Conservation (phyloP, 805 yeast species). For the Hyphopichia homilentoma region DNA sequence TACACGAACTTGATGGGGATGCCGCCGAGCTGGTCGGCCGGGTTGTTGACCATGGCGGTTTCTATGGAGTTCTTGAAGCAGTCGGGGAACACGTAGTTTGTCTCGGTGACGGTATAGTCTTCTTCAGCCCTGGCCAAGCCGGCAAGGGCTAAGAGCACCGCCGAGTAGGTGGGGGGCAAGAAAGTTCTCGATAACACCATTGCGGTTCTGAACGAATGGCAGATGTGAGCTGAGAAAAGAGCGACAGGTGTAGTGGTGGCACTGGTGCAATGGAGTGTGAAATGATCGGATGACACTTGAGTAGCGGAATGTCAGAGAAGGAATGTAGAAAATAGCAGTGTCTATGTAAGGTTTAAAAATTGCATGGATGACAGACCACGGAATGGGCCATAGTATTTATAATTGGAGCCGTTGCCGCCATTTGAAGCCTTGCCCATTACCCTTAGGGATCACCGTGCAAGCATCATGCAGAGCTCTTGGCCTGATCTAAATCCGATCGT, state of each 20-base stretch:
- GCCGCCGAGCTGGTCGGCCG: slow-evolving; percentile 17
- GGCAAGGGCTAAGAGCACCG: slow-evolving; percentile 1
- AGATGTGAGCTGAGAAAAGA: neutral
- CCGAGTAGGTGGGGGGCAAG: neutral
- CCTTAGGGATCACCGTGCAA: too few relatives aligned
- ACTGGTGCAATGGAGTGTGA: too few relatives aligned
- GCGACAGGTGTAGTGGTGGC: neutral
- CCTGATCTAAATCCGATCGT: too few relatives aligned
- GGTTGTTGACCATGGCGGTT: slow-evolving; percentile 16
- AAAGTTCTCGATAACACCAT: neutral
- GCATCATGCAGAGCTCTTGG: too few relatives aligned
- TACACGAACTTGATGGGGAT: slow-evolving; percentile 30
- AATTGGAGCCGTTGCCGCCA: too few relatives aligned
- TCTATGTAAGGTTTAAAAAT: too few relatives aligned
- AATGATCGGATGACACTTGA: neutral
- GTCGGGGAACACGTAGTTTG: slow-evolving; percentile 21
- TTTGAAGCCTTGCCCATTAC: too few relatives aligned
- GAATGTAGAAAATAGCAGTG: too few relatives aligned
- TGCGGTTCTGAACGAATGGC: too few relatives aligned
- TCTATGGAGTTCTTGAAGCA: slow-evolving; percentile 16
- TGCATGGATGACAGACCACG: too few relatives aligned
- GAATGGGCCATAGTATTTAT: too few relatives aligned
- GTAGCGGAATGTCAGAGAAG: neutral
- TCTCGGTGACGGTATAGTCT: slow-evolving; percentile 20
- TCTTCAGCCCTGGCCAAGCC: slow-evolving; percentile 8